Percentiles rank a stretch among this genome's conserved stretches.
Evolutionary conservation across 2,329 filamentous ascomycete species (phyloP).

Genomic region (Colletotrichum musicola): DNA sequence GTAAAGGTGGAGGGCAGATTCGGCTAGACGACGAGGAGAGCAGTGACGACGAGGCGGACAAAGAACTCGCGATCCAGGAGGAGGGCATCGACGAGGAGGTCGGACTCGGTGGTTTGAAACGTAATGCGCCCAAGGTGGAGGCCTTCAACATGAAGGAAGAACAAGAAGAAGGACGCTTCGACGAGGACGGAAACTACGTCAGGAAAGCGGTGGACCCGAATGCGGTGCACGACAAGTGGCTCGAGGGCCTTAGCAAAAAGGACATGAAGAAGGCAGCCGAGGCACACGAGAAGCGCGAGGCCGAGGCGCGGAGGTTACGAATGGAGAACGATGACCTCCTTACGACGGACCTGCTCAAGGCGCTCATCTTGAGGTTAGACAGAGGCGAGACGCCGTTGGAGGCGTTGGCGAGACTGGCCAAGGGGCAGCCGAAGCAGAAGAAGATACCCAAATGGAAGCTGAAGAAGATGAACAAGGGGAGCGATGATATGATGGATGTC

Average conservation of each 20-base stretch:
- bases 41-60: conserved; percentile 75
- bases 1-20: conserved; percentile 80
- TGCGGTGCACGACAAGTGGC: conserved; percentile 90
- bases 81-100: conserved; percentile 89
- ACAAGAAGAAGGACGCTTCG: conserved; percentile 92
- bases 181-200: conserved; percentile 91
- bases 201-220: conserved; percentile 91
- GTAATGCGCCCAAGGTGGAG: conserved; percentile 92
- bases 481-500: conserved; percentile 75
- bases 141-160: conserved; percentile 95
- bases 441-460: conserved; percentile 76
- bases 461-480: conserved; percentile 73
- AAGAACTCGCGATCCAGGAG: conserved; percentile 80
- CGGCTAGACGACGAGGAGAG: conserved; percentile 68
- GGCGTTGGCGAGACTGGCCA: conserved; percentile 84
- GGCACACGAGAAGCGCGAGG: conserved; percentile 87
- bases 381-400: conserved; percentile 89
- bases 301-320: conserved; percentile 78
- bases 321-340: conserved; percentile 81
- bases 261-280: conserved; percentile 90
- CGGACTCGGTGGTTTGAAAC: conserved; percentile 90
- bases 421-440: conserved; percentile 69
- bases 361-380: conserved; percentile 80
- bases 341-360: conserved; percentile 78
- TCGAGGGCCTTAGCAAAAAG: conserved; percentile 92